Conservation (phyloP, 2,329 filamentous ascomycete genomes). For the Colletotrichum abscissum region DNA sequence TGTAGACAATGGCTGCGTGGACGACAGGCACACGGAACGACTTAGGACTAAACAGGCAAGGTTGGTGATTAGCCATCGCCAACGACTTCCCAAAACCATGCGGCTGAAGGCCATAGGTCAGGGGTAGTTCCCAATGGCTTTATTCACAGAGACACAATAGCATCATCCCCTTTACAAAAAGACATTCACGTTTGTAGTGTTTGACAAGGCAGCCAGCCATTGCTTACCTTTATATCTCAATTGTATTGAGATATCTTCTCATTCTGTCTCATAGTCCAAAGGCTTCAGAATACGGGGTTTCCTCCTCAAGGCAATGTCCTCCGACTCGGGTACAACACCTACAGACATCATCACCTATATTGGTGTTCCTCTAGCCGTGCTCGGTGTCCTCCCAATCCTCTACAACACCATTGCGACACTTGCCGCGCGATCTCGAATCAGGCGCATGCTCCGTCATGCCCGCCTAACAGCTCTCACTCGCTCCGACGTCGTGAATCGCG, state of each 20-base stretch:
- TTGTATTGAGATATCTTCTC: background rate
- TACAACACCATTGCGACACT: constrained; percentile 73
- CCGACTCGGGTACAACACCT: constrained; percentile 2
- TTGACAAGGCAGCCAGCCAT: background rate
- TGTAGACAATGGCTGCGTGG: background rate
- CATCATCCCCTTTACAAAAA: background rate
- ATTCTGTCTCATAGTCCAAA: background rate
- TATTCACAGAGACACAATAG: background rate
- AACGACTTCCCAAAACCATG: constrained; percentile 19
- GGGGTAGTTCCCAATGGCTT: background rate
- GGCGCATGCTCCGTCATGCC: constrained; percentile 66
- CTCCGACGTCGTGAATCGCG: constrained; percentile 72
- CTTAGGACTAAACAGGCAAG: constrained; percentile 16
- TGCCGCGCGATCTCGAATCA: constrained; percentile 69
- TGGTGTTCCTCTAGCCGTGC: constrained; percentile 62
- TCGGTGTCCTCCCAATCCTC: constrained; percentile 72
- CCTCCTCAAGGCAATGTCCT: constrained; percentile 1
- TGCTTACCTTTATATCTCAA: background rate
- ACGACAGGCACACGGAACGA: background rate
- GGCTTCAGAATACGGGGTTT: background rate
- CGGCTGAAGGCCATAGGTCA: constrained; percentile 22
- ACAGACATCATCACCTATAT: constrained; percentile 34
- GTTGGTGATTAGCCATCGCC: constrained; percentile 2
- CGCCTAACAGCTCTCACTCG: constrained; percentile 70
- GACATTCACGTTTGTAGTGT: background rate